Conservation (phyloP, 495 filamentous ascomycete species). For the Alectoria sarmentosa region DNA sequence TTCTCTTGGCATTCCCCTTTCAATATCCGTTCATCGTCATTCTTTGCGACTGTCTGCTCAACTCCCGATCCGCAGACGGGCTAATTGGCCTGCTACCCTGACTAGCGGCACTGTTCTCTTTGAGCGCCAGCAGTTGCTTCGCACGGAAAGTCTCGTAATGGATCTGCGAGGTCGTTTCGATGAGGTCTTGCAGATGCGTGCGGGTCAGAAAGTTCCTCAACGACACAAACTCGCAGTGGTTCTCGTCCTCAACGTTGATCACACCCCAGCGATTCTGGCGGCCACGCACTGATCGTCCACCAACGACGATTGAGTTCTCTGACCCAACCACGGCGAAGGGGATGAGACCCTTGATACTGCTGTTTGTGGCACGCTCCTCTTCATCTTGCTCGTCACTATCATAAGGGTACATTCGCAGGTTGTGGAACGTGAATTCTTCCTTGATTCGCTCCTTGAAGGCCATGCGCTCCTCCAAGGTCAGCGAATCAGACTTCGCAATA, state of each 20-base stretch:
- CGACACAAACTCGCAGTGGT: constrained; percentile 98
- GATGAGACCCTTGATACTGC: constrained; percentile 93
- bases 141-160: constrained; percentile 99
- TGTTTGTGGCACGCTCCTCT: constrained; percentile 90
- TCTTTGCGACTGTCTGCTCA: constrained; percentile 92
- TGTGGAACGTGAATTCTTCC: constrained; percentile 99
- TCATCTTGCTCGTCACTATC: constrained; percentile 98
- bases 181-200: constrained; percentile 93
- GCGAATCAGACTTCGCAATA: constrained; percentile 94
- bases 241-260: constrained; percentile 99
- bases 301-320: constrained; percentile 94
- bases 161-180: constrained; percentile 99
- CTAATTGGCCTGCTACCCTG: constrained; percentile 89
- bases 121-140: constrained; percentile 94
- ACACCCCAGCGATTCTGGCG: constrained; percentile 99
- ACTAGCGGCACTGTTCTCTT: constrained; percentile 87
- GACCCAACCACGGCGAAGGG: constrained; percentile 97
- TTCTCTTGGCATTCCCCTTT: background rate
- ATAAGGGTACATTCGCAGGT: constrained; percentile 99
- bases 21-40: constrained; percentile 98
- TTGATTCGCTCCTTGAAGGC: constrained; percentile 99
- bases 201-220: constrained; percentile 95
- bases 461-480: constrained; percentile 90
- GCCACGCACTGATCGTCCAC: constrained; percentile 95
- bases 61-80: constrained; percentile 85